A percentile compares a stretch with the other conserved stretches of the same genome.
Conservation (phyloP, 2,329 filamentous ascomycete genomes). For the Colletotrichum godetiae region DNA sequence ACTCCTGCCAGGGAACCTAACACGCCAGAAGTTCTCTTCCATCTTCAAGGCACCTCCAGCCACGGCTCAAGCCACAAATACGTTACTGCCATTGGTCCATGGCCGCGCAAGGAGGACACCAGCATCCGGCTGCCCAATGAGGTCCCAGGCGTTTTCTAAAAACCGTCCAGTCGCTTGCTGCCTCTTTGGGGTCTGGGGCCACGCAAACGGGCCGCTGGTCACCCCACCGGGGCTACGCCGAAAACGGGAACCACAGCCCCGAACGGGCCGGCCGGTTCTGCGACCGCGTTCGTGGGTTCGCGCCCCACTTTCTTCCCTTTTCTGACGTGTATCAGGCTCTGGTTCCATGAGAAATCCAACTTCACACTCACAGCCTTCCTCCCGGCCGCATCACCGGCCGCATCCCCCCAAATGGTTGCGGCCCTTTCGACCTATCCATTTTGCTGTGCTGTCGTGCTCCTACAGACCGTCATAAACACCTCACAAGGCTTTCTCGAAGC, state of each 20-base stretch:
- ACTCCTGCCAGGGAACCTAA: neutral
- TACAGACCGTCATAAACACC: constrained; percentile 19
- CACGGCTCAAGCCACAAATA: neutral
- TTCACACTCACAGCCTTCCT: constrained; percentile 21
- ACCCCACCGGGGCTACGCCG: constrained; percentile 23
- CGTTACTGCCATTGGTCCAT: constrained; percentile 12
- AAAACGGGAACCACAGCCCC: constrained; percentile 28
- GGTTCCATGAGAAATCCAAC: neutral
- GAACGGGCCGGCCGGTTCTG: constrained; percentile 28
- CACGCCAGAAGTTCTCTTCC: neutral
- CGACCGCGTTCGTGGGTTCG: neutral
- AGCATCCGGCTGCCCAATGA: neutral
- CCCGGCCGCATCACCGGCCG: constrained; percentile 20
- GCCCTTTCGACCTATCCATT: neutral
- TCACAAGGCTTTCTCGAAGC: constrained; percentile 27
- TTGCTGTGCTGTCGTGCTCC: neutral
- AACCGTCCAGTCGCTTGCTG: neutral
- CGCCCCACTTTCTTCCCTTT: neutral
- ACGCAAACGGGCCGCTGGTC: constrained; percentile 31
- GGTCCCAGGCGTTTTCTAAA: neutral
- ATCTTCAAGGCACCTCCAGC: neutral
- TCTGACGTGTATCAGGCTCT: neutral
- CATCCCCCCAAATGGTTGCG: neutral
- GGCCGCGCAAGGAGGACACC: neutral
- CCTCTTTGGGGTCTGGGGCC: constrained; percentile 22